Percentiles rank a stretch among this genome's conserved stretches.
These are phyloP conservation scores for Aspergillus vadensis DNA, from an alignment of 2,329 filamentous ascomycete genomes.

Conservation along the genomic window DNA sequence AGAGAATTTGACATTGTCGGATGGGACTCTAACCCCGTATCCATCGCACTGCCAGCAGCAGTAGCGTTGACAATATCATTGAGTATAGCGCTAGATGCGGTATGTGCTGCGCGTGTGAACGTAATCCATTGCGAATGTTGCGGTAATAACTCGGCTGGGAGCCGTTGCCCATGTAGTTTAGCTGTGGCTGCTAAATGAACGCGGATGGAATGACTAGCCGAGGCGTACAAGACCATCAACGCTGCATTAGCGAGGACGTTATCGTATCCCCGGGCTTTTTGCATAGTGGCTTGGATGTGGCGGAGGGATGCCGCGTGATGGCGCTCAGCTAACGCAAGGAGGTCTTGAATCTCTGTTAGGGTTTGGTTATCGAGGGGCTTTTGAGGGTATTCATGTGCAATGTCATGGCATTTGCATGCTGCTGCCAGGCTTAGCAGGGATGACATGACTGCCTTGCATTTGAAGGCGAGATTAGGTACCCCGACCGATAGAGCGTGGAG, in stretches of 20 bases:
- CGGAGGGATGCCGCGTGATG: constrained; percentile 44
- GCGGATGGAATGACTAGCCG: constrained; percentile 41
- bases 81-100: constrained; percentile 38
- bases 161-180: constrained; percentile 12
- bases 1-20: neutral
- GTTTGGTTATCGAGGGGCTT: neutral
- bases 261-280: constrained; percentile 36
- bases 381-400: constrained; percentile 12
- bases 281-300: constrained; percentile 40
- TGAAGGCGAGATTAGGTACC: constrained; percentile 47
- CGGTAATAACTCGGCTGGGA: constrained; percentile 33
- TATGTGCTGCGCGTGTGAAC: constrained; percentile 40
- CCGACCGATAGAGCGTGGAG: constrained; percentile 46
- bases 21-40: neutral
- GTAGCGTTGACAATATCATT: constrained; percentile 11
- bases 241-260: constrained; percentile 43
- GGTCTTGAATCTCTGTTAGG: constrained; percentile 24
- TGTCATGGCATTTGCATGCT: constrained; percentile 41
- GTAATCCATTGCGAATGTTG: constrained; percentile 43
- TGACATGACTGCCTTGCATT: constrained; percentile 44
- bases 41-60: neutral
- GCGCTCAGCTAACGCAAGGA: constrained; percentile 35
- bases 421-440: constrained; percentile 48
- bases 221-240: constrained; percentile 48
- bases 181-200: constrained; percentile 35